phyloP scores from a whole-genome alignment of 108 stramenopile genomes.

The Phaeodactylum tricornutum region DNA sequence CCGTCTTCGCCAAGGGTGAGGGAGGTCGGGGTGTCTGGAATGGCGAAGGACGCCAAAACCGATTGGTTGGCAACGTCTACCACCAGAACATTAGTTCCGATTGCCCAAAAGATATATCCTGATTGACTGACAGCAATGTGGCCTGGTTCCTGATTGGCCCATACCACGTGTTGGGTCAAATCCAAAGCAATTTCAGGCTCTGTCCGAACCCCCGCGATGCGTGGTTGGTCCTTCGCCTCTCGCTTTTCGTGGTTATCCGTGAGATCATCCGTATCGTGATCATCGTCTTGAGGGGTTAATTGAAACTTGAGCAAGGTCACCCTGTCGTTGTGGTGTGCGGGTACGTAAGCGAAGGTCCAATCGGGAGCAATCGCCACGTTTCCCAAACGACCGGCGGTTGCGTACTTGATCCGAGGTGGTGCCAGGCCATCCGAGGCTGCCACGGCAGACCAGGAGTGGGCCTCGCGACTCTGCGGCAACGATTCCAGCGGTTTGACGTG shows the following conservation, averaged over 20 bases:
- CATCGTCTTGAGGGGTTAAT: constrained; percentile 11
- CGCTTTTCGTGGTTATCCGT: neutral
- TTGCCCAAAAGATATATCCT: constrained; percentile 35
- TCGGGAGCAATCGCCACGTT: constrained; percentile 29
- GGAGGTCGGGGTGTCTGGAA: constrained; percentile 8
- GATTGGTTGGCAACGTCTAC: constrained; percentile 8
- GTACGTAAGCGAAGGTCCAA: constrained; percentile 23
- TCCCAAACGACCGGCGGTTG: constrained; percentile 17
- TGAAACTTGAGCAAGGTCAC: neutral
- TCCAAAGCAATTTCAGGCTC: neutral
- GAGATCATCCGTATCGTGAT: constrained; percentile 20
- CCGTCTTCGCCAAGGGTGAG: constrained; percentile 48
- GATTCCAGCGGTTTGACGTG: constrained; percentile 42
- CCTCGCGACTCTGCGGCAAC: constrained; percentile 38
- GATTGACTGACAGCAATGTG: constrained; percentile 36
- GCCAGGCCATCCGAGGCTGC: neutral
- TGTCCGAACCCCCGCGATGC: neutral
- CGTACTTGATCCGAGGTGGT: constrained; percentile 4
- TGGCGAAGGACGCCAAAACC: constrained; percentile 5
- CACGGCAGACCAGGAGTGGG: constrained; percentile 43
- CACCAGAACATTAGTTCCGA: constrained; percentile 18
- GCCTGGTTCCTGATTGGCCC: constrained; percentile 13
- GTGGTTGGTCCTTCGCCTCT: neutral
- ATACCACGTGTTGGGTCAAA: neutral
- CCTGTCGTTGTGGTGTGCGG: constrained; percentile 1